phyloP scores from a whole-genome alignment of 2,329 filamentous ascomycete genomes.

The Fusarium siculi region DNA sequence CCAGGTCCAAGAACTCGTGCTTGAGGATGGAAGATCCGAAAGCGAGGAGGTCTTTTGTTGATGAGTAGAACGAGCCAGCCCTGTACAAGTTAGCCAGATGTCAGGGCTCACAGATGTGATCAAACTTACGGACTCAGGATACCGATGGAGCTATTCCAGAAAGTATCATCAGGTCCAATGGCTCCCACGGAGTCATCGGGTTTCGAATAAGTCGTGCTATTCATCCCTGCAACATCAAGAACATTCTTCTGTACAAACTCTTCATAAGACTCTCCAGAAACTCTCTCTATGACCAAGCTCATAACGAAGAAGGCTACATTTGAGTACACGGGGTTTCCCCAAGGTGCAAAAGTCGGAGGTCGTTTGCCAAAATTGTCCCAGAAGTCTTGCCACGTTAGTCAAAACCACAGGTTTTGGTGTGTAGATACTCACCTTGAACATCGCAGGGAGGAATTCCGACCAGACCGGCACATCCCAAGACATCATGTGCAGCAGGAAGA shows the following conservation, averaged over 20 bases:
- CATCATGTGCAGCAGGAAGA: neutral
- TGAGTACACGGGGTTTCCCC: slow-evolving; percentile 1
- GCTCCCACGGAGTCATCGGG: slow-evolving; percentile 11
- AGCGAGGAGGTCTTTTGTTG: slow-evolving; percentile 13
- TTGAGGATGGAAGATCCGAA: slow-evolving; percentile 10
- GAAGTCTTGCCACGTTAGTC: neutral
- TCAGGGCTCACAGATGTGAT: rapidly evolving
- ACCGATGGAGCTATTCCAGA: slow-evolving; percentile 4
- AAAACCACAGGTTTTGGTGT: too few relatives aligned
- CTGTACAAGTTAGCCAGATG: neutral
- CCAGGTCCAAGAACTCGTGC: neutral
- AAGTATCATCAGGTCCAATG: neutral
- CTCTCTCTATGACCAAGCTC: slow-evolving; percentile 4
- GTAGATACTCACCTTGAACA: neutral
- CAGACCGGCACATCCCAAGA: neutral
- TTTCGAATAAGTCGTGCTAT: slow-evolving; percentile 8
- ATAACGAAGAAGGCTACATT: slow-evolving; percentile 1
- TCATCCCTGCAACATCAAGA: slow-evolving; percentile 13
- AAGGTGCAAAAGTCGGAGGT: neutral
- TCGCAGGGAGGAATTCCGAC: neutral
- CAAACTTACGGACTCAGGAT: slow-evolving; percentile 7
- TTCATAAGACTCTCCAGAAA: neutral
- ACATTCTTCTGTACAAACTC: slow-evolving; percentile 8
- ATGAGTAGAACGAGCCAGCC: slow-evolving; percentile 11
- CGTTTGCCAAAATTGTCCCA: slow-evolving; percentile 23